A percentile compares a stretch with the other conserved stretches of the same genome.
phyloP scores from a whole-genome alignment of 2,329 filamentous ascomycete species.

The Sphaerostilbella broomeana region DNA sequence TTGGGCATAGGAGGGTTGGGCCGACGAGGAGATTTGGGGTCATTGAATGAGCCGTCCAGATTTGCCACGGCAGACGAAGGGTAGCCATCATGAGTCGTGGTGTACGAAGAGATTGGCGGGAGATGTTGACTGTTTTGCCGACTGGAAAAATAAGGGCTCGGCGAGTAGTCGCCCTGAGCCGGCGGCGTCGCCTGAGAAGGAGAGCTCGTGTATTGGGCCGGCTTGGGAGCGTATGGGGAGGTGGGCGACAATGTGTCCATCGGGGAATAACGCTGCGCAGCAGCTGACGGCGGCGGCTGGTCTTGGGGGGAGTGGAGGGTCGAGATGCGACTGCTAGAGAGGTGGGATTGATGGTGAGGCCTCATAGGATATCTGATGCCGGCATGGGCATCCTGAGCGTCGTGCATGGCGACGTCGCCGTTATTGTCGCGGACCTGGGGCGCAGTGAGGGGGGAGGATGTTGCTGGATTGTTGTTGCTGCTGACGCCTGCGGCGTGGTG shows the following conservation, averaged over 20 bases:
- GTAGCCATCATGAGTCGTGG: conserved; percentile 63
- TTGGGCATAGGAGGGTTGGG: conserved; percentile 45
- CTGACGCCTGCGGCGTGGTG: no score
- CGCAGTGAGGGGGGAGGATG: conserved; percentile 52
- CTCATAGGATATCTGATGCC: conserved; percentile 80
- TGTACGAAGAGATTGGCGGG: conserved; percentile 65
- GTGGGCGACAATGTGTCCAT: conserved; percentile 85
- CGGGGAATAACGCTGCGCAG: conserved; percentile 88
- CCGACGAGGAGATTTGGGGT: conserved; percentile 53
- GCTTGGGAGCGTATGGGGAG: conserved; percentile 65
- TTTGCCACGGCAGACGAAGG: conserved; percentile 64
- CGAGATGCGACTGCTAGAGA: conserved; percentile 43
- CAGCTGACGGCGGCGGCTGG: conserved; percentile 55
- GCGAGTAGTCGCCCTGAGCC: conserved; percentile 55
- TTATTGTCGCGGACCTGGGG: conserved; percentile 63
- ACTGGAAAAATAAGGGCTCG: conserved; percentile 51
- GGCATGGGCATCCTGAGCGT: conserved; percentile 73
- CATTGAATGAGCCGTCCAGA: conserved; percentile 60
- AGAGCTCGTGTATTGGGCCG: conserved; percentile 48
- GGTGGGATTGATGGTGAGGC: conserved; percentile 69
- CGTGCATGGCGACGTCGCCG: conserved; percentile 79
- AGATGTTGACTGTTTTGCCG: conserved; percentile 61
- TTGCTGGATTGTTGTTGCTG: conserved; percentile 46
- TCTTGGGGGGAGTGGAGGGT: conserved; percentile 65
- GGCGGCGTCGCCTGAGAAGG: conserved; percentile 71